Conservation (phyloP, 208 protist genomes). For the Vickermania spadyakhi region DNA sequence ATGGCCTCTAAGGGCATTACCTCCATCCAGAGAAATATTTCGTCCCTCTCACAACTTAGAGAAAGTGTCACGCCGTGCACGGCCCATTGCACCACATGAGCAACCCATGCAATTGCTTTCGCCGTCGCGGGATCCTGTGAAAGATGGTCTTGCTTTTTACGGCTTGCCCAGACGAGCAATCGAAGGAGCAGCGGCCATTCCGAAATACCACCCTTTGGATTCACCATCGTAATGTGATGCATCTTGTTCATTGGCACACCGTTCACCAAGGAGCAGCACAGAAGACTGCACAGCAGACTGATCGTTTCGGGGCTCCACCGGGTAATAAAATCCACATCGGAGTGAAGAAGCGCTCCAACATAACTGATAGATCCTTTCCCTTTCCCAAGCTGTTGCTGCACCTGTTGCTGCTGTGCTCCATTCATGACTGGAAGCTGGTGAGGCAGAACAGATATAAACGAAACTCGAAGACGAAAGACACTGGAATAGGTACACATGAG, state of each 20-base stretch:
- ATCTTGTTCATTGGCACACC: slow-evolving; percentile 74
- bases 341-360: slow-evolving; percentile 27
- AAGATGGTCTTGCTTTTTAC: slow-evolving; percentile 10
- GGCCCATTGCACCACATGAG: slow-evolving; percentile 70
- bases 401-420: neutral
- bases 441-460: slow-evolving; percentile 72
- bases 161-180: slow-evolving; percentile 68
- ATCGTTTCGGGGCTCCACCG: slow-evolving; percentile 28
- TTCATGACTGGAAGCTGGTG: slow-evolving; percentile 39
- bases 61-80: slow-evolving; percentile 76
- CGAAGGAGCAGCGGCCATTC: slow-evolving; percentile 83
- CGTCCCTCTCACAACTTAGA: slow-evolving; percentile 55
- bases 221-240: slow-evolving; percentile 80
- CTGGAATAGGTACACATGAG: slow-evolving; percentile 72
- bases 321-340: slow-evolving; percentile 29
- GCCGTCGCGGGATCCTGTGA: slow-evolving; percentile 10
- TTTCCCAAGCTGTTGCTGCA: neutral
- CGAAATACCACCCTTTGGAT: slow-evolving; percentile 24
- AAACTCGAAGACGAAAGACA: slow-evolving; percentile 65
- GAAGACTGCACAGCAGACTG: slow-evolving; percentile 57
- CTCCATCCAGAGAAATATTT: slow-evolving; percentile 60
- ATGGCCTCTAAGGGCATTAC: slow-evolving; percentile 41
- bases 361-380: slow-evolving; percentile 23
- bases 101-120: slow-evolving; percentile 59
- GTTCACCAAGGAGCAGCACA: slow-evolving; percentile 39